Base-by-base conservation (phyloP, 805 yeast species). In the Barnettozyma siamensis region DNA sequence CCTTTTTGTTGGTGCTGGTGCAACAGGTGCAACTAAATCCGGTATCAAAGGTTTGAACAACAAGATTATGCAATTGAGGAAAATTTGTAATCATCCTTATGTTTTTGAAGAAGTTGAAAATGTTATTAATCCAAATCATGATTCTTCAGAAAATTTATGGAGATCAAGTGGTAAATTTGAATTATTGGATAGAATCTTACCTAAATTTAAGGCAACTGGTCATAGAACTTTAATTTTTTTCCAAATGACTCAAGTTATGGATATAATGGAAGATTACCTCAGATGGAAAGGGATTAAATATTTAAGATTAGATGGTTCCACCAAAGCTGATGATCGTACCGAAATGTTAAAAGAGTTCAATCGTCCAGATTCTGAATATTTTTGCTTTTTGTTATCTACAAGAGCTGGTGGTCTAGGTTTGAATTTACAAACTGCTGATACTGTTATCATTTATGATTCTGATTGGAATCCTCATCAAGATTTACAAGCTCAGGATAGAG, bases 401-500 rank as follows among this genome's bases (percentile, higher is more conserved):
- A 79, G 94, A 70, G 94, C 94, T 40, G 94, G 94, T 73, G 94
- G 94, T 49, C 74, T 85, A 54, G 94, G 94, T 57, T 72, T 85
- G 55, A 85, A 85, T 62, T 75, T 85, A 60, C 94, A 85, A 66
- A 83, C 89, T 20, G 94, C 94, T 4, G 94, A 85, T 59, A 85
- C 94, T 0, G 94, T 85, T 44, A 78, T 85, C 48, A 85, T 85
- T 48, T 85, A 84, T 59, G 94, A 85, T 60, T 83, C 91, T 13
- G 94, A 85, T 66, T 85, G 94, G 94, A 85, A 85, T 58, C 94
- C 94, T 8, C 94, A 85, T 65, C 94, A 85, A 63, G 94, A 85
- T 77, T 75, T 85, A 57, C 94, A 85, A 61, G 94, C 93, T 1
- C 94, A 85, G 63, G 94, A 85, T 63, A 73, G 94, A 69, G 94